Evolutionary conservation across 495 filamentous ascomycete genomes (phyloP).

Genomic region (Neurospora sp.): DNA sequence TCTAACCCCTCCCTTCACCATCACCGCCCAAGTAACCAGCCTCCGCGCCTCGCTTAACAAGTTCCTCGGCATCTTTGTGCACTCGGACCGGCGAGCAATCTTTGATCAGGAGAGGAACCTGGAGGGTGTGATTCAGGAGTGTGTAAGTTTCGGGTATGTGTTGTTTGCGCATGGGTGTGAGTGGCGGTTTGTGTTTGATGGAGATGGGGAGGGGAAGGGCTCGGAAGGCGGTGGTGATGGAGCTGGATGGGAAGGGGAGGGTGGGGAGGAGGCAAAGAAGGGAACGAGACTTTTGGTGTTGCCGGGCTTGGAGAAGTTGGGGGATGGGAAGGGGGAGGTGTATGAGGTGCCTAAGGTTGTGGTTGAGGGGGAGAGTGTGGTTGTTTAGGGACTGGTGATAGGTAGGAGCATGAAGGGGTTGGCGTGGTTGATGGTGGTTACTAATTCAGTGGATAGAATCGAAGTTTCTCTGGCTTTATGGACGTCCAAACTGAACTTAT

Average conservation of each 20-base stretch:
- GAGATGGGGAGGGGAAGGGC: not conserved
- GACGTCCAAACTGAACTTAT: too few species aligned
- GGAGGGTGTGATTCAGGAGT: conserved; percentile 24
- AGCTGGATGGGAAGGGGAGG: not conserved
- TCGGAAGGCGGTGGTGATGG: too few species aligned
- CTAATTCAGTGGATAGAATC: too few species aligned
- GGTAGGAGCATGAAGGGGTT: too few species aligned
- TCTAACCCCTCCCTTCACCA: conserved; percentile 15
- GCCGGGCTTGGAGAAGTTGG: not conserved
- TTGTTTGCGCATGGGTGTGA: conserved; percentile 25
- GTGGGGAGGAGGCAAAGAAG: not conserved
- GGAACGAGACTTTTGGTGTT: not conserved
- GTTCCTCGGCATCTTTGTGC: conserved; percentile 23
- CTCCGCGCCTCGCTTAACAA: conserved; percentile 17
- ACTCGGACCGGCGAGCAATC: conserved; percentile 10
- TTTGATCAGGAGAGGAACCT: conserved; percentile 26
- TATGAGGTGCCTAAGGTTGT: not conserved
- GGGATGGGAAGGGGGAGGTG: not conserved
- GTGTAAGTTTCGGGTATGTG: conserved; percentile 22
- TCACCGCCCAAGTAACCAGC: conserved; percentile 16
- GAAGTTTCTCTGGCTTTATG: too few species aligned
- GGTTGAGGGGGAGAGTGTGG: not conserved
- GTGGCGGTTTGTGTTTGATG: conserved; percentile 13
- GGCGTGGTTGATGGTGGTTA: too few species aligned
- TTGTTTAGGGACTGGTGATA: not conserved